phyloP scores from a whole-genome alignment of 163 green algal genomes.

The Chlamydomonas reinhardtii region DNA sequence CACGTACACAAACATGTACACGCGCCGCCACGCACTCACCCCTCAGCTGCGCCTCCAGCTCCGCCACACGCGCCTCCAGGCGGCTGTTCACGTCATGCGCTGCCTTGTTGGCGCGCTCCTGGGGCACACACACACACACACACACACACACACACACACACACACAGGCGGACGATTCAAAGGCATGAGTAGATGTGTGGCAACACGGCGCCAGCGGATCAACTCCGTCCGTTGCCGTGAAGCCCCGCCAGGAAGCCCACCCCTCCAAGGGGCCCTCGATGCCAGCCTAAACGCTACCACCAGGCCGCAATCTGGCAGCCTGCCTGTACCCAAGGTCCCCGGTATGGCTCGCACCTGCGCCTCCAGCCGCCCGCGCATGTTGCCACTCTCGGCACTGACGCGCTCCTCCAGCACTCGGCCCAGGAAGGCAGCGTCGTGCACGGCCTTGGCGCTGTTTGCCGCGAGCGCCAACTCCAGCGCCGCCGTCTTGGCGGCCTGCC shows the following conservation, averaged over 20 bases:
- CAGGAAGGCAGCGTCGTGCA: constrained; percentile 20
- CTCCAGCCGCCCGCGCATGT: constrained; percentile 11
- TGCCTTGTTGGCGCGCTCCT: constrained; percentile 27
- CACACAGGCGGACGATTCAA: background rate
- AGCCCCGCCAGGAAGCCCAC: no score
- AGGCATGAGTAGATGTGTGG: no score
- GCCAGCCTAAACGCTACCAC: no score
- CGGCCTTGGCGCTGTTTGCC: constrained; percentile 17
- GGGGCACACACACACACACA: background rate
- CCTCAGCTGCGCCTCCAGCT: constrained; percentile 41
- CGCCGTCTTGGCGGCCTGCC: constrained; percentile 42
- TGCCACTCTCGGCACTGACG: constrained; percentile 4
- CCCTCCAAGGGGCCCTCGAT: no score
- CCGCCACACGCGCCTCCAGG: constrained; percentile 28
- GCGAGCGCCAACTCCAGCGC: constrained; percentile 42
- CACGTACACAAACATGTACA: no score
- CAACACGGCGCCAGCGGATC: no score
- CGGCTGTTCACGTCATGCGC: constrained; percentile 13
- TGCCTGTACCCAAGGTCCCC: no score
- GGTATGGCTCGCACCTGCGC: constrained; percentile 42
- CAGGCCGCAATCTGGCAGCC: no score
- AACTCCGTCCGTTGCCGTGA: no score
- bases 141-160: background rate
- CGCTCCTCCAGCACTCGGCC: constrained; percentile 31
- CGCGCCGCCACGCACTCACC: constrained; percentile 1